Percentiles rank a stretch among this genome's conserved stretches.
Evolutionary conservation across 2,329 filamentous ascomycete species (phyloP).

Genomic region (Neofusicoccum sp.): DNA sequence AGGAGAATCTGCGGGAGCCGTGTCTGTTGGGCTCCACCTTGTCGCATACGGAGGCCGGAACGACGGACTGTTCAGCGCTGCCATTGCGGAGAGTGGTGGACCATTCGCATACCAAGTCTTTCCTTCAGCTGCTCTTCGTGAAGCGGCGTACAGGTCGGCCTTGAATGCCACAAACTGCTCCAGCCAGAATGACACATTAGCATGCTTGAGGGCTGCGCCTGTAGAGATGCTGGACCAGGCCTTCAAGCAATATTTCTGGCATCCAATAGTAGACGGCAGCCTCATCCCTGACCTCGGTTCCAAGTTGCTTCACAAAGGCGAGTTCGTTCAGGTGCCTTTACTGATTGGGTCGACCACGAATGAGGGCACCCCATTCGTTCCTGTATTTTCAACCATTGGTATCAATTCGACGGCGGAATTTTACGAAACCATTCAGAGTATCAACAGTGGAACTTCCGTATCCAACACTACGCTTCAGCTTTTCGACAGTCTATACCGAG

Average conservation of each 20-base stretch:
- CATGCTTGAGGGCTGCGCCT: constrained; percentile 15
- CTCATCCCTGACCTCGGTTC: constrained; percentile 25
- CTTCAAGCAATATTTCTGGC: constrained; percentile 19
- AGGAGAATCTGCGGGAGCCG: constrained; percentile 38
- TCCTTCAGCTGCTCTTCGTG: constrained; percentile 25
- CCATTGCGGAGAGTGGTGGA: constrained; percentile 39
- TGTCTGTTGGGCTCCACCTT: constrained; percentile 35
- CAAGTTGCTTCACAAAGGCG: constrained; percentile 40
- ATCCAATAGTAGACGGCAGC: constrained; percentile 26
- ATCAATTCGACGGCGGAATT: constrained; percentile 58
- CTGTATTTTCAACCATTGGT: constrained; percentile 51
- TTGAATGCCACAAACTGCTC: constrained; percentile 1
- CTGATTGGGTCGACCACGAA: constrained; percentile 64
- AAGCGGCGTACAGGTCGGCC: constrained; percentile 28
- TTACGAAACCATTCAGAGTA: constrained; percentile 42
- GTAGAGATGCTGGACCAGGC: constrained; percentile 26
- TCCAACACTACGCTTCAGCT: constrained; percentile 40
- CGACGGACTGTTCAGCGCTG: constrained; percentile 40
- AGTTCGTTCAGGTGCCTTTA: constrained; percentile 62
- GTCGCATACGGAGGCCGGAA: constrained; percentile 41
- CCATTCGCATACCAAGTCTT: constrained; percentile 23
- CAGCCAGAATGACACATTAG: not conserved
- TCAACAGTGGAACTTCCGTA: constrained; percentile 47
- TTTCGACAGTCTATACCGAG: too few relatives aligned
- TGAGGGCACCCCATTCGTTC: constrained; percentile 57